Conservation (phyloP, 2,329 filamentous ascomycete species). For the Aspergillus latus region DNA sequence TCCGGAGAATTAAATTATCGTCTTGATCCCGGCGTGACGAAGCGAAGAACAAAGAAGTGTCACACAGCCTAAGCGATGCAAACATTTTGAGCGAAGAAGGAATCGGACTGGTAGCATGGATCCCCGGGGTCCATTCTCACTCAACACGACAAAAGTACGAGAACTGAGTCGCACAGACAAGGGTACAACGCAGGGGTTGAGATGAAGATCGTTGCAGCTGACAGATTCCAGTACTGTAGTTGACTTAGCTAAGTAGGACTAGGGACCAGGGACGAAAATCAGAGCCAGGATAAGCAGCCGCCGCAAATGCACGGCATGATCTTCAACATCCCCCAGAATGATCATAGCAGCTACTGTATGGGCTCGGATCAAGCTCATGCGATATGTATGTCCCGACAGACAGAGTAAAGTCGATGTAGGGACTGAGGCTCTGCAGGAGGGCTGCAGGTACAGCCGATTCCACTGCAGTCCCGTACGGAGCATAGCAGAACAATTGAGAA, state of each 20-base stretch:
- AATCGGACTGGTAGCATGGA: background rate
- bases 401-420: slow-evolving; percentile 5
- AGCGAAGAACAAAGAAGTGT: background rate
- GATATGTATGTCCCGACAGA: slow-evolving; percentile 3
- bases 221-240: background rate
- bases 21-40: background rate
- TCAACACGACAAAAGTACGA: background rate
- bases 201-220: background rate
- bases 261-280: background rate
- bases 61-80: background rate
- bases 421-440: slow-evolving; percentile 18
- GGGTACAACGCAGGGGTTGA: slow-evolving; percentile 5
- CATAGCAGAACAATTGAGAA: background rate
- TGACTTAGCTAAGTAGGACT: background rate
- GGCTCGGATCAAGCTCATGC: background rate
- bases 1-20: background rate
- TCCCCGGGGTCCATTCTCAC: background rate
- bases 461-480: background rate
- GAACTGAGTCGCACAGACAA: background rate
- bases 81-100: background rate
- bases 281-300: background rate
- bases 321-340: background rate
- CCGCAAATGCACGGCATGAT: background rate
- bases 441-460: slow-evolving; percentile 23
- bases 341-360: background rate